phyloP scores from a whole-genome alignment of 805 yeast species.

The Saturnispora halmiae region DNA sequence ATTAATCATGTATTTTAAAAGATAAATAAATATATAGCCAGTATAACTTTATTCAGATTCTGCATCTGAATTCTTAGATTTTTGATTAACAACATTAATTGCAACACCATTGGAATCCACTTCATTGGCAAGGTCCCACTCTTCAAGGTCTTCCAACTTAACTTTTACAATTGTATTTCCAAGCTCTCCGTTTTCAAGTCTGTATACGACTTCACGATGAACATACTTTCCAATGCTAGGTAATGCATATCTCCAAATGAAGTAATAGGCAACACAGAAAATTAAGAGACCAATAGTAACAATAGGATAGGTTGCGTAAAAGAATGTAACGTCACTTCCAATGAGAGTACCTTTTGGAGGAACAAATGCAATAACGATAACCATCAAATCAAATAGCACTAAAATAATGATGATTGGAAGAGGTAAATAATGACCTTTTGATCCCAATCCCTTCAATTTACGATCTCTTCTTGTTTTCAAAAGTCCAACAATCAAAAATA shows the following conservation, averaged over 20 bases:
- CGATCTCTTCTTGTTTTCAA: slow-evolving; percentile 34
- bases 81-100: slow-evolving; percentile 6
- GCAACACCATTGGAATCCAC: slow-evolving; percentile 12
- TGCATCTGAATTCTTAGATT: not conserved
- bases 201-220: slow-evolving; percentile 27
- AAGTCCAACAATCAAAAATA: slow-evolving; percentile 54
- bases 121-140: slow-evolving; percentile 26
- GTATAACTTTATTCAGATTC: too few species aligned
- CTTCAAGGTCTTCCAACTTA: slow-evolving; percentile 23
- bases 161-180: slow-evolving; percentile 35
- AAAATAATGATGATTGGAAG: slow-evolving; percentile 28
- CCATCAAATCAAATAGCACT: slow-evolving; percentile 29
- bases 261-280: slow-evolving; percentile 30
- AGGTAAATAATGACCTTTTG: slow-evolving; percentile 29
- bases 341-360: slow-evolving; percentile 34
- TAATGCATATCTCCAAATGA: slow-evolving; percentile 30
- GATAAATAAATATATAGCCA: too few species aligned
- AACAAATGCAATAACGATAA: slow-evolving; percentile 35
- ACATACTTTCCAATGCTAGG: slow-evolving; percentile 29
- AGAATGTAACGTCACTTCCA: slow-evolving; percentile 36
- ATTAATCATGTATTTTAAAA: too few species aligned
- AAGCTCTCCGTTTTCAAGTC: slow-evolving; percentile 30
- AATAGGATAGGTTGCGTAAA: slow-evolving; percentile 35
- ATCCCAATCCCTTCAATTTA: slow-evolving; percentile 28
- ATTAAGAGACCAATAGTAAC: slow-evolving; percentile 29